phyloP scores from a whole-genome alignment of 495 filamentous ascomycete species.

The Rusavskia elegans region DNA sequence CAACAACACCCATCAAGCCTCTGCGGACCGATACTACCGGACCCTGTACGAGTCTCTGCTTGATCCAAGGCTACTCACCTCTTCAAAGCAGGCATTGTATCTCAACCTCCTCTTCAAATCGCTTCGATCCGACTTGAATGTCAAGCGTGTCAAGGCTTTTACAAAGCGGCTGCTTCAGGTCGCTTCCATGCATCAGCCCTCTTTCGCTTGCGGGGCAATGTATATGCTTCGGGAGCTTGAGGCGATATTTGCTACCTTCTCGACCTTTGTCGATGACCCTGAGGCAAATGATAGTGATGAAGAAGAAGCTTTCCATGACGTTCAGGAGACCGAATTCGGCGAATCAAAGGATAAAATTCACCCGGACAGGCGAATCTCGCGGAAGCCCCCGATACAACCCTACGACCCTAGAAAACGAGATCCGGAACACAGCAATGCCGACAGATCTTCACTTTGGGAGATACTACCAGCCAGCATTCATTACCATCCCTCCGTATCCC shows the following conservation, averaged over 20 bases:
- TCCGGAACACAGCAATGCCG: slow-evolving; percentile 79
- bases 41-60: slow-evolving; percentile 90
- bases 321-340: slow-evolving; percentile 33
- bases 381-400: slow-evolving; percentile 11
- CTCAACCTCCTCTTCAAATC: slow-evolving; percentile 81
- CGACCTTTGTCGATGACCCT: slow-evolving; percentile 53
- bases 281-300: slow-evolving; percentile 52
- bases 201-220: slow-evolving; percentile 79
- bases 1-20: slow-evolving; percentile 56
- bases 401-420: slow-evolving; percentile 88
- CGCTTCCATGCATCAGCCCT: slow-evolving; percentile 71
- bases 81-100: slow-evolving; percentile 90
- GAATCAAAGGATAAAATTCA: slow-evolving; percentile 8
- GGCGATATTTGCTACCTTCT: slow-evolving; percentile 55
- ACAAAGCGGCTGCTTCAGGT: slow-evolving; percentile 84
- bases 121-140: slow-evolving; percentile 70
- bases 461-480: slow-evolving; percentile 63
- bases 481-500: slow-evolving; percentile 90
- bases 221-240: slow-evolving; percentile 76
- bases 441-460: slow-evolving; percentile 86
- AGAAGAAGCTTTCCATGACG: slow-evolving; percentile 59
- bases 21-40: slow-evolving; percentile 80
- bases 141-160: slow-evolving; percentile 86
- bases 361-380: slow-evolving; percentile 8
- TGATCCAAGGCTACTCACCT: slow-evolving; percentile 70